phyloP scores from a whole-genome alignment of 1,284 basidiomycete genomes.

The Moesziomyces globuligerus region DNA sequence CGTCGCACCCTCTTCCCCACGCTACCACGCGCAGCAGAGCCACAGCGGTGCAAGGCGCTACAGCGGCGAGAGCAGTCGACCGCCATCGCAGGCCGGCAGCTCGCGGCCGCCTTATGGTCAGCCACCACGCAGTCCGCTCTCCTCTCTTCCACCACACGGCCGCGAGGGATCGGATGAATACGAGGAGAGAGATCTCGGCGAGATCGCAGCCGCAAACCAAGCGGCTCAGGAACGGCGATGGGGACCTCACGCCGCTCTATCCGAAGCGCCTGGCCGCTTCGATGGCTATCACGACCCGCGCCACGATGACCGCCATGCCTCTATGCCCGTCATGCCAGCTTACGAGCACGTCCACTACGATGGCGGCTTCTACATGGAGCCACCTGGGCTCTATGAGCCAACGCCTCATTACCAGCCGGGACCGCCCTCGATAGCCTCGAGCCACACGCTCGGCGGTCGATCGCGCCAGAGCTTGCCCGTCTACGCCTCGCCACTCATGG shows the following conservation, averaged over 20 bases:
- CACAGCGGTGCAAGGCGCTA: slow-evolving; percentile 5
- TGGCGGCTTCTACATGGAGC: slow-evolving; percentile 36
- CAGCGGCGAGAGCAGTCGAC: slow-evolving; percentile 12
- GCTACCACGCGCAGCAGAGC: slow-evolving; percentile 6
- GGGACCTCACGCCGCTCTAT: slow-evolving; percentile 37
- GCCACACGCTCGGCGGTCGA: slow-evolving; percentile 14
- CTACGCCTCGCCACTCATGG: slow-evolving; percentile 25
- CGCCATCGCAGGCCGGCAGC: slow-evolving; percentile 23
- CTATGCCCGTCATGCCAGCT: slow-evolving; percentile 22
- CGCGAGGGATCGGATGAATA: slow-evolving; percentile 44
- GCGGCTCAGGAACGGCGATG: slow-evolving; percentile 40
- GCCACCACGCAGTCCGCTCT: slow-evolving; percentile 26
- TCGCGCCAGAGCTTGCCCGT: slow-evolving; percentile 36
- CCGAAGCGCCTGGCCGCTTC: slow-evolving; percentile 29
- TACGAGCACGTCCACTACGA: slow-evolving; percentile 27
- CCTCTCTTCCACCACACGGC: slow-evolving; percentile 9
- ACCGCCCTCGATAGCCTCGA: slow-evolving; percentile 33
- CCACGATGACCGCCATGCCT: slow-evolving; percentile 4
- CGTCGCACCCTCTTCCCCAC: slow-evolving; percentile 27
- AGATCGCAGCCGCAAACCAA: slow-evolving; percentile 42
- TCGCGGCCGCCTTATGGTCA: slow-evolving; percentile 14
- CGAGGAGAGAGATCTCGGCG: slow-evolving; percentile 45
- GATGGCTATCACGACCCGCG: slow-evolving; percentile 23
- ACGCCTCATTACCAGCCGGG: slow-evolving; percentile 15
- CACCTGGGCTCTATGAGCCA: slow-evolving; percentile 13